These are phyloP conservation scores for Thermoascus crustaceus DNA, from an alignment of 2,329 filamentous ascomycete species.

Conservation along the genomic window DNA sequence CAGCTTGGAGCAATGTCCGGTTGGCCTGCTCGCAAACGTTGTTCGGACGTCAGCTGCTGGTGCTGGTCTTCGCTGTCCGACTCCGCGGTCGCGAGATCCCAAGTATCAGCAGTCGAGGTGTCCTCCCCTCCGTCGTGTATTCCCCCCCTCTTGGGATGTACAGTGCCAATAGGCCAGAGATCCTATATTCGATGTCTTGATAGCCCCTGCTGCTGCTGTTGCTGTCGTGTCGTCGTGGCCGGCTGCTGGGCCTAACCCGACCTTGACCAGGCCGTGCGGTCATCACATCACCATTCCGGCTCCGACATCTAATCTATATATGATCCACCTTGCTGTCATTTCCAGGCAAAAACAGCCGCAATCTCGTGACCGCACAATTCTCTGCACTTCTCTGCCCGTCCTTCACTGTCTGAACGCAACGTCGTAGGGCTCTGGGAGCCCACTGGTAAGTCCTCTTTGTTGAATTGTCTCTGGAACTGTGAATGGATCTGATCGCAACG, in stretches of 20 bases:
- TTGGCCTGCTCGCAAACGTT: constrained; percentile 1
- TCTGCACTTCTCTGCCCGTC: too few relatives aligned
- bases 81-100: not conserved
- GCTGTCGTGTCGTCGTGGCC: too few relatives aligned
- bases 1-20: constrained; percentile 1
- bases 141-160: too few relatives aligned
- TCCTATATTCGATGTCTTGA: not conserved
- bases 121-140: too few relatives aligned
- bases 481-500: too few relatives aligned
- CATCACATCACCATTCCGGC: constrained; percentile 1
- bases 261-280: constrained; percentile 2
- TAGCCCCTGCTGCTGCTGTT: not conserved
- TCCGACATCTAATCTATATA: not conserved
- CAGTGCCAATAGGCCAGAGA: not conserved
- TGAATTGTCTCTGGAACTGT: too few relatives aligned
- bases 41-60: constrained; percentile 1
- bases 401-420: too few relatives aligned
- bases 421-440: too few relatives aligned
- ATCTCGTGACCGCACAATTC: constrained; percentile 1
- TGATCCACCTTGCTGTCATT: not conserved
- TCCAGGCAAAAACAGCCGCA: not conserved
- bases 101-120: too few relatives aligned
- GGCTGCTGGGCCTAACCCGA: too few relatives aligned
- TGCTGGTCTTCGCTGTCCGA: not conserved
- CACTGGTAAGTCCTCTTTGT: too few relatives aligned